Evolutionary conservation across 2,329 filamentous ascomycete genomes (phyloP), one percentile per base, ranked within the genome.

Genomic region (Nemania bipapillata): DNA sequence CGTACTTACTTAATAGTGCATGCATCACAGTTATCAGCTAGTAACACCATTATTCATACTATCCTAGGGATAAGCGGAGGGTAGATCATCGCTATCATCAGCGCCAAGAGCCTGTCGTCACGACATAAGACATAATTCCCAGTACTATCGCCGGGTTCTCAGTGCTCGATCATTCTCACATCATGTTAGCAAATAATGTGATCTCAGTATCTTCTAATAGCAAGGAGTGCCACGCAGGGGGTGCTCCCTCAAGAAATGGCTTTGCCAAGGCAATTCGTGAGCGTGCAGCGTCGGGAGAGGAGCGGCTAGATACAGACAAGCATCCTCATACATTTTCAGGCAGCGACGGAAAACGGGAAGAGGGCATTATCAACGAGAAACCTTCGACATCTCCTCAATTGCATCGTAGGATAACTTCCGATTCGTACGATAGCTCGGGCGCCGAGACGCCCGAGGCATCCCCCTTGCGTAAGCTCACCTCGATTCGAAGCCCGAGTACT

Each of bases 361-460:
- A 72, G 17, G 56, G 49, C n/a, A 68, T 69, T 17, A 49, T 50
- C 12, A 65, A 52, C 24, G 64, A 63, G 37, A 47, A 52, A 11
- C 63, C 58, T 15, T 37, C 68, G 15, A 65, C 71, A 17, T 69
- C 73, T 2, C 68, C 73, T 35, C 30, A 70, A 20, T 56, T 76
- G 28, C 73, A 73, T 35, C 73, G 75, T n/a, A 68, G 62, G 54
- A 47, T 66, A 7, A 65, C 63, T 28, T 20, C 52, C 9, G 65
- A 74, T 64, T 71, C 70, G 24, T 75, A 74, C 52, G 74, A 75
- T 55, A 70, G 72, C 52, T 77, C 75, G 30, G 68, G 67, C n/a
- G 58, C 65, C 3, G 69, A 26, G 20, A 76, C 74, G 0, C 73
- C 75, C 47, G 74, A 76, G 6, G 74, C 74, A 35, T n/a, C 40